These are phyloP conservation scores for Moringa oleifera DNA, from an alignment of 345 rosid genomes.

Conservation along the genomic window DNA sequence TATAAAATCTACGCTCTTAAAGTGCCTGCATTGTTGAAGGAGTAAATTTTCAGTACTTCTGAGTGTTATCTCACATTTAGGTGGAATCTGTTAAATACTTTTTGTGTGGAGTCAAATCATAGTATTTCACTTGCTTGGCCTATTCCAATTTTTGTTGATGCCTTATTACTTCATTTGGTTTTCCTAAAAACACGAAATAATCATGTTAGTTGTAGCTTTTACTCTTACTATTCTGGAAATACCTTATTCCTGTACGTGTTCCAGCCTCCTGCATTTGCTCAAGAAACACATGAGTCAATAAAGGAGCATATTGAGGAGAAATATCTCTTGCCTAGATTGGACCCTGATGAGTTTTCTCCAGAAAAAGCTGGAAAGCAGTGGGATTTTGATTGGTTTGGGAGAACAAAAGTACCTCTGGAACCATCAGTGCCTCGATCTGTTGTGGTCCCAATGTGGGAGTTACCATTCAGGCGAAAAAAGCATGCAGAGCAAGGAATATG, in stretches of 20 bases:
- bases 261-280: slow-evolving; percentile 96
- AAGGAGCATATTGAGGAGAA: slow-evolving; percentile 80
- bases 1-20: too few species aligned
- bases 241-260: slow-evolving; percentile 13
- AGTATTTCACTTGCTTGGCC: too few species aligned
- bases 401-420: slow-evolving; percentile 63
- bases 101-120: too few species aligned
- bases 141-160: not conserved
- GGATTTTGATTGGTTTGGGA: slow-evolving; percentile 94
- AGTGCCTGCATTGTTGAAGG: not conserved
- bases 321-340: slow-evolving; percentile 73
- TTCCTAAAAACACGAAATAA: too few species aligned
- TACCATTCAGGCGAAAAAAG: slow-evolving; percentile 59
- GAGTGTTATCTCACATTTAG: too few species aligned
- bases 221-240: too few species aligned
- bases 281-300: slow-evolving; percentile 71
- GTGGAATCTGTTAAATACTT: too few species aligned
- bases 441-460: slow-evolving; percentile 82
- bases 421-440: slow-evolving; percentile 70
- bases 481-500: slow-evolving; percentile 35
- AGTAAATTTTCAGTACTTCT: too few species aligned
- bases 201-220: too few species aligned
- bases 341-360: slow-evolving; percentile 60
- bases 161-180: not conserved
- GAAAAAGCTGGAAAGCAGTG: slow-evolving; percentile 78